Conservation (phyloP, 495 filamentous ascomycete genomes). For the Xylaria venustula region DNA sequence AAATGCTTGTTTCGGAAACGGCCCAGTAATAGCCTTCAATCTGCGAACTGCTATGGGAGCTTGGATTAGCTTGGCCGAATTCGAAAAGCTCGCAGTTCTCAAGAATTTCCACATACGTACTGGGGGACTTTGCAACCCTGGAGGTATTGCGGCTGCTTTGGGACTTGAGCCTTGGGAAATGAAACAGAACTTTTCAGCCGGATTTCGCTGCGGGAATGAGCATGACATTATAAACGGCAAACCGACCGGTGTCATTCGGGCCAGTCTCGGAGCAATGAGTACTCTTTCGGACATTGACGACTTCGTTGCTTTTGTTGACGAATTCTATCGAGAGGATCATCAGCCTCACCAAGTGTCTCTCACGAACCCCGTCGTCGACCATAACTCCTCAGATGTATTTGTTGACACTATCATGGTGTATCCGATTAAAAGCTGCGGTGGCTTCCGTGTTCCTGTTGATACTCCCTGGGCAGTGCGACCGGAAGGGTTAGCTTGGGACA, state of each 20-base stretch:
- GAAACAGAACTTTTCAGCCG: constrained; percentile 74
- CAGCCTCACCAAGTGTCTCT: constrained; percentile 9
- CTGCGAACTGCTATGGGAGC: constrained; percentile 61
- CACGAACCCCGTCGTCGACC: background rate
- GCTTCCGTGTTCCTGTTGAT: constrained; percentile 65
- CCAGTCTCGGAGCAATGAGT: constrained; percentile 87
- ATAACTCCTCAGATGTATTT: constrained; percentile 26
- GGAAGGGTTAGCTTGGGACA: constrained; percentile 86
- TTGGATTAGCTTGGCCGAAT: constrained; percentile 78
- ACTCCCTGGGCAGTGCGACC: constrained; percentile 68
- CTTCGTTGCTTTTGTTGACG: constrained; percentile 68
- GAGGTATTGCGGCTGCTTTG: constrained; percentile 70
- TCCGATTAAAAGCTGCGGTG: constrained; percentile 87
- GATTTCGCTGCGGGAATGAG: constrained; percentile 75
- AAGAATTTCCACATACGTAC: constrained; percentile 80
- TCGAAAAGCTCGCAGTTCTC: constrained; percentile 78
- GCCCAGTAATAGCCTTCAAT: constrained; percentile 85
- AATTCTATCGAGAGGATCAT: constrained; percentile 68
- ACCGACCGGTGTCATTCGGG: constrained; percentile 81
- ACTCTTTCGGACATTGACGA: constrained; percentile 69
- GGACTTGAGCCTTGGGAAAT: constrained; percentile 74
- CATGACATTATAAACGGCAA: constrained; percentile 79
- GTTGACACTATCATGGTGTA: constrained; percentile 67
- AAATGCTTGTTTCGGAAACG: constrained; percentile 43
- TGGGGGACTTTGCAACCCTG: constrained; percentile 89